Base-by-base conservation (phyloP, 108 stramenopile genomes). In the Conticribra guillardii region DNA sequence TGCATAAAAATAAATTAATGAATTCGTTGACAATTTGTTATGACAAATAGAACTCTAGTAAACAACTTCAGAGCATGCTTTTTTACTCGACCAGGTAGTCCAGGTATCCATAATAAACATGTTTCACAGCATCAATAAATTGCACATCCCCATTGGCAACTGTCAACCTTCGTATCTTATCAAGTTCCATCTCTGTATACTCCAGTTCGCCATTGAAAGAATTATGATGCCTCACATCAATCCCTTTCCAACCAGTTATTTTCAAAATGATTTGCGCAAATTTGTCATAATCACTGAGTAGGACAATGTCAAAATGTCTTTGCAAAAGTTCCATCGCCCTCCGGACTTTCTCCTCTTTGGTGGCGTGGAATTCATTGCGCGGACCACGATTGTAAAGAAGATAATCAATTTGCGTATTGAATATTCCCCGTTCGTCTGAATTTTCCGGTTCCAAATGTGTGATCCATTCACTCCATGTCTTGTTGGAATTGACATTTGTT, bases 91-190 rank as follows among this genome's bases (percentile, higher is more conserved):
- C 24, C 51, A 79, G 47, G 48, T 80, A 80, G 41, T 72, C 65
- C 52, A 80, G 33, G 49, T 72, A 53, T 2, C 79, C 79, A 45
- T 73, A 64, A 54, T 80, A 80, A 19, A 80, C 26, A 64, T 80
- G 79, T 24, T 33, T 73, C 50, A 80, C 79, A 34, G 79, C 79
- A 69, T 80, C 79, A 52, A 80, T 69, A 64, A 80, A 80, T 51
- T 56, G 26, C 11, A 80, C 79, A 54, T 73, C 79, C n/a, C 79
- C 79, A 52, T 80, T 80, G 50, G 28, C 67, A 47, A 73, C 79
- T 1, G 72, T 80, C 41, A 80, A 58, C 22, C 41, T 30, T 54
- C 72, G 67, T 37, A 80, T 60, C 66, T 66, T 73, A 9, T 67
- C 47, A 41, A 80, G 58, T 52, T 80, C 71, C 51, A 60, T 64